Evolutionary conservation across 306 rosid genomes (phyloP).

Genomic region (Hylodesmum podocarpum): DNA sequence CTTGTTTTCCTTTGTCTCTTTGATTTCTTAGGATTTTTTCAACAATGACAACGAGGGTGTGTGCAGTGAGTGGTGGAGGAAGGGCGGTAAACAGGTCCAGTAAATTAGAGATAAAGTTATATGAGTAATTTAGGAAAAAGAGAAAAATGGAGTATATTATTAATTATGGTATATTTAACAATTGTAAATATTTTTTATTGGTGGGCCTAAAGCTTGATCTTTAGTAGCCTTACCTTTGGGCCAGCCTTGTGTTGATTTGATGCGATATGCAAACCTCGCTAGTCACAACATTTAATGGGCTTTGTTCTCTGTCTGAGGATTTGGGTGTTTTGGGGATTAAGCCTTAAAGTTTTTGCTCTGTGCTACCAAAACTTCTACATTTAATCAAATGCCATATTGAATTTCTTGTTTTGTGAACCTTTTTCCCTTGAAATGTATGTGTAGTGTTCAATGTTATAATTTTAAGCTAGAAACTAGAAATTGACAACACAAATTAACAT

Average conservation of each 20-base stretch:
- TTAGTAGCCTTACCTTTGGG: no score
- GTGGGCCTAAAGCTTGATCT: no score
- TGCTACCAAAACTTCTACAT: neutral
- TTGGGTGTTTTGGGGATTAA: slow-evolving; percentile 1
- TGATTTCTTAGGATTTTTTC: no score
- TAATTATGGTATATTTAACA: no score
- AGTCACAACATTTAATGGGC: neutral
- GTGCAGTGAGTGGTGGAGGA: no score
- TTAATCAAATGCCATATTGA: neutral
- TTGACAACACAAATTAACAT: neutral
- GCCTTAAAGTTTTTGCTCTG: neutral
- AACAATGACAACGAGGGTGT: no score
- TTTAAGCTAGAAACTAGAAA: neutral
- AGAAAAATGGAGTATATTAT: no score
- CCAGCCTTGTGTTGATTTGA: neutral
- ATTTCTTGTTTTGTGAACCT: neutral
- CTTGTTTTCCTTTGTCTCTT: no score
- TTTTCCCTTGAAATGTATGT: neutral
- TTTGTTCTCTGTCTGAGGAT: neutral
- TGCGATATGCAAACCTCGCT: neutral
- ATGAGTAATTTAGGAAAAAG: no score
- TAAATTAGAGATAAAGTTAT: no score
- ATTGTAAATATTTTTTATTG: no score
- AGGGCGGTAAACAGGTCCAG: no score
- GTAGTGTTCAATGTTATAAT: neutral